Evolutionary conservation across 306 rosid genomes (phyloP), one percentile per base, ranked within the genome.

Genomic region (Cicer judaicum): DNA sequence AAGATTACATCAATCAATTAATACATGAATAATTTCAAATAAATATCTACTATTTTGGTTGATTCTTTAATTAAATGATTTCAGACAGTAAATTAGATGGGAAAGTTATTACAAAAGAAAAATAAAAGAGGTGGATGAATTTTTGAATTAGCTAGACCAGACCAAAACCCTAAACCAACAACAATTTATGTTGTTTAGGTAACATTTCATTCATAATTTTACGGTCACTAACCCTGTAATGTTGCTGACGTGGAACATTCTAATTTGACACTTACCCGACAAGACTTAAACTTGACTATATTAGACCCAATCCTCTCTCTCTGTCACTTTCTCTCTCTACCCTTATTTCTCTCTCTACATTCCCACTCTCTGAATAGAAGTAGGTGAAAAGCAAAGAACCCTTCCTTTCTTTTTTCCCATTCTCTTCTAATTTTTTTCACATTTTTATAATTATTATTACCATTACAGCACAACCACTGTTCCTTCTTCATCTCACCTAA

Each of bases 331-430:
- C 76, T 70, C 68, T 61, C 77, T 59, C 57, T 50, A 13, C 69
- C 59, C 65, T 66, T 69, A 76, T 38, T 16, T 70, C 68, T 39
- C 81, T 79, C 55, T 57, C 84, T 79, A 61, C 72, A 60, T 41
- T 11, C 71, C 42, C 61, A 74, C 71, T 43, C 67, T 7, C 65
- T 14, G n/a, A 57, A 57, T 68, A 82, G 84, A 77, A 83, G 91
- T 89, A 53, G 96, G 92, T 90, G 91, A 87, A 88, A 92, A 84
- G 91, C 86, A 80, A 83, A 60, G 80, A 79, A 75, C 81, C 70
- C 72, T 16, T 44, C 10, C 44, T 40, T 36, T 39, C 24, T 3
- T 7, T 6, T 67, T 47, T 72, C 24, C 44, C 52, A 68, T 63
- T 73, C 34, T 63, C 75, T 68, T 74, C 52, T 43, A 54, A 54